Base-by-base conservation (phyloP, 352 stramenopile genomes). In the Phytophthora crassamura region DNA sequence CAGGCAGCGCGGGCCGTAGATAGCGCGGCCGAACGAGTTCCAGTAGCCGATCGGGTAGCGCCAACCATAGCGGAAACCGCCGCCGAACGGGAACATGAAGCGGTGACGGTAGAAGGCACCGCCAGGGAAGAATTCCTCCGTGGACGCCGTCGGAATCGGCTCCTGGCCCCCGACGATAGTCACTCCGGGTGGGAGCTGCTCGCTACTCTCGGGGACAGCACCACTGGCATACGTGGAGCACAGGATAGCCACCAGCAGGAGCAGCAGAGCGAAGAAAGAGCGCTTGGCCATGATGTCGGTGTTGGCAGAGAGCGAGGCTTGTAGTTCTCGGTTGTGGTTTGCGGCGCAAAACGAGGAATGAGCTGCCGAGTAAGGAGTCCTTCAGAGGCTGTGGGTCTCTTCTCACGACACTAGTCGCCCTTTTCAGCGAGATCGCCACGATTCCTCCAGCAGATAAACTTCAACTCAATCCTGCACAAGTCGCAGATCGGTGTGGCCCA, bases 21-120 rank as follows among this genome's bases (percentile, higher is more conserved):
- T 72, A 36, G 43, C 42, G 16, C 52, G 69, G 35, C 72, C 75
- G 39, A 76, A 77, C 34, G 48, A 49, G 69, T 78, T 76, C 75
- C 75, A 83, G 61, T 71, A 80, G 45, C 39, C 41, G 42, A 80
- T 49, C 18, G 75, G 74, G 59, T 77, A 82, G 59, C 74, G 69
- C 69, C 69, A 82, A 50, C 74, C 74, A 49, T 73, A 78, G 56
- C 69, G 63, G 47, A 73, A 66, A 16, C 69, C 59, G 36, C 62
- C 58, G 43, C 34, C 60, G 42, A 58, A 59, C 18, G 73, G 63
- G 59, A 73, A 78, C 33, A 45, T 62, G 53, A 79, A 84, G 60
- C 74, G 70, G 35, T 51, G 15, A 38, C 61, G 59, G 34, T 66
- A 76, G 10, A 28, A 28, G 25, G 25, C 25, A 6, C 25, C 25